A percentile compares a stretch with the other conserved stretches of the same genome.
phyloP scores from a whole-genome alignment of 345 rosid genomes.

The Eucalyptus sp. region DNA sequence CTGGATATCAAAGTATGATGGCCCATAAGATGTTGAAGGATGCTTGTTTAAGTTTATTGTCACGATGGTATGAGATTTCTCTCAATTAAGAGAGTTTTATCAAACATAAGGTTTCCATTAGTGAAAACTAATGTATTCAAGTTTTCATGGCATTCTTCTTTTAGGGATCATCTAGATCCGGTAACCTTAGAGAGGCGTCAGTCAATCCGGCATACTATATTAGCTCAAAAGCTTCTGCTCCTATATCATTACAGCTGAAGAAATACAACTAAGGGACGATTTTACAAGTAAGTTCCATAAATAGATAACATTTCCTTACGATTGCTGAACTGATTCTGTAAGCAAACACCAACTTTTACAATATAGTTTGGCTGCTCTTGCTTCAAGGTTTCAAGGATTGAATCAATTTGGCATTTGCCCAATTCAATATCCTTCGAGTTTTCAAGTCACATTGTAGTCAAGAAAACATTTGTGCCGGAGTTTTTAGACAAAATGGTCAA shows the following conservation, averaged over 20 bases:
- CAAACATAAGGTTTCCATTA: not conserved
- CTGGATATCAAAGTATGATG: slow-evolving; percentile 14
- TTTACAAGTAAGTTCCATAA: slow-evolving; percentile 28
- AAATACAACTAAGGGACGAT: slow-evolving; percentile 37
- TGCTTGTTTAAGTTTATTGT: slow-evolving; percentile 30
- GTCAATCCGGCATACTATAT: slow-evolving; percentile 29
- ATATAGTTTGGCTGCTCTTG: not conserved
- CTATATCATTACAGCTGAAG: slow-evolving; percentile 41
- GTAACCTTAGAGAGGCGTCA: slow-evolving; percentile 46
- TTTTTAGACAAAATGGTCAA: not conserved
- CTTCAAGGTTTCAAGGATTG: not conserved
- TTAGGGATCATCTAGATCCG: slow-evolving; percentile 47
- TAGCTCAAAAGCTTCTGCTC: slow-evolving; percentile 25
- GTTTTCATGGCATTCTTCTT: not conserved
- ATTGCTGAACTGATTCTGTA: not conserved
- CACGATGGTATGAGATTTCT: slow-evolving; percentile 19
- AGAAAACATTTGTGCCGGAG: not conserved
- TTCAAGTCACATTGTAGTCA: not conserved
- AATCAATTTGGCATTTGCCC: not conserved
- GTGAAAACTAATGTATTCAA: not conserved
- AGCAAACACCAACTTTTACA: not conserved
- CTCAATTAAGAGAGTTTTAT: not conserved
- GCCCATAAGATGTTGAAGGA: slow-evolving; percentile 19
- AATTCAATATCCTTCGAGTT: not conserved
- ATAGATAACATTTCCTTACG: not conserved